Evolutionary conservation across 768 basidiomycete genomes (phyloP), one percentile per base, ranked within the genome.

Genomic region (Termitomyces sp.): DNA sequence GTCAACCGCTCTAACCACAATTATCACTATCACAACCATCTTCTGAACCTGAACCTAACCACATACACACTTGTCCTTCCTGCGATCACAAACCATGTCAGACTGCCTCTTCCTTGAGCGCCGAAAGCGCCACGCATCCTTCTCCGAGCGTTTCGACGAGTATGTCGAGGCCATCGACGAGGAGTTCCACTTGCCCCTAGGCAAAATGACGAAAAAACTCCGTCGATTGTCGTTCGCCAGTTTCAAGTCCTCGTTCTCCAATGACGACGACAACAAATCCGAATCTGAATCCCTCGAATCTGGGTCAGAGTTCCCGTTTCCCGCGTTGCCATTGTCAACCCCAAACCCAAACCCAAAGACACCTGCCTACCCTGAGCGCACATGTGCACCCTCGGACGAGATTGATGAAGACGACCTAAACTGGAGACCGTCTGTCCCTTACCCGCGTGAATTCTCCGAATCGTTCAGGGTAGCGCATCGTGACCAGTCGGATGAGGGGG

Each of bases 381-480:
- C n/a, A n/a, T n/a, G n/a, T n/a, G n/a, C n/a, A n/a, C n/a, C 30
- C 30, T 30, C 30, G n/a, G n/a, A 30, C 26, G 44, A 45, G 13
- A 18, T n/a, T 9, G 54, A 46, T n/a, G 43, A 55, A 6, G 43
- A 55, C 6, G 53, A 55, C 8, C 14, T 47, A 4, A 9, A 45
- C 0, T 55, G 54, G 54, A 26, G 54, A 1, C 45, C 45, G 24
- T 45, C 34, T 9, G 12, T 55, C 10, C 2, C 32, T 4, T 8
- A 44, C 85, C 10, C 50, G 5, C 27, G 16, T 12, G 36, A 37
- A 36, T 18, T 5, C 10, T n/a, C 30, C 7, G 30, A 30, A 30
- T 37, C 13, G 14, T 8, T 5, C 14, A 1, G 36, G 26, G 2
- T 3, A 51, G 24, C 5, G 24, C 26, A 27, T 27, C 10, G 6